These are phyloP conservation scores for Peronospora destructor DNA, from an alignment of 352 stramenopile genomes.

Conservation along the genomic window DNA sequence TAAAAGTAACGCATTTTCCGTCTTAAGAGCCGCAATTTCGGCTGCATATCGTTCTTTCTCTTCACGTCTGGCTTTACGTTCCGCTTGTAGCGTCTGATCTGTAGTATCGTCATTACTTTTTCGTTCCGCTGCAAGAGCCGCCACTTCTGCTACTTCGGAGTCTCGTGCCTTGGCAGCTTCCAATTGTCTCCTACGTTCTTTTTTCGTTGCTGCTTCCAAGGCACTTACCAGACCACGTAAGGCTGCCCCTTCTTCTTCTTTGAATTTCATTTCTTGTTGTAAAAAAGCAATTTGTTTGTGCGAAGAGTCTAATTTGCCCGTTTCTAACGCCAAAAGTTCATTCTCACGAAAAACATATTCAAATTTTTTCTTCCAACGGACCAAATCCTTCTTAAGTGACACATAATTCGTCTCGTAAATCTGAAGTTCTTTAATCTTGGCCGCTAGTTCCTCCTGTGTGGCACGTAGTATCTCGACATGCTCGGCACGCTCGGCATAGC, in stretches of 20 bases:
- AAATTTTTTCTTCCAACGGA: constrained; percentile 84
- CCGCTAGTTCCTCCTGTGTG: constrained; percentile 70
- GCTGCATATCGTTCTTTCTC: constrained; percentile 41
- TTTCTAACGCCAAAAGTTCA: constrained; percentile 76
- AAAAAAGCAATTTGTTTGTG: constrained; percentile 81
- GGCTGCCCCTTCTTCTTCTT: constrained; percentile 73
- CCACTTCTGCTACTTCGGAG: constrained; percentile 19
- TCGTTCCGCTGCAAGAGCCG: constrained; percentile 26
- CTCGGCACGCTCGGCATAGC: constrained; percentile 57
- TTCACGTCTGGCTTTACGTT: constrained; percentile 18
- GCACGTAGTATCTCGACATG: constrained; percentile 57
- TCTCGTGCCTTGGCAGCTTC: constrained; percentile 38
- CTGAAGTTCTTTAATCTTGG: constrained; percentile 74
- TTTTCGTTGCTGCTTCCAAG: constrained; percentile 76
- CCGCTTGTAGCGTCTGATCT: constrained; percentile 34
- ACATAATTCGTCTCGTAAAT: constrained; percentile 80
- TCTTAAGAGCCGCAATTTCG: constrained; percentile 59
- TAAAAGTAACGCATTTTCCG: constrained; percentile 63
- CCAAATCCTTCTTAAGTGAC: constrained; percentile 65
- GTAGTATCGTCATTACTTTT: constrained; percentile 28
- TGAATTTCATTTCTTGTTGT: constrained; percentile 83
- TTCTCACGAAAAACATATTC: constrained; percentile 85
- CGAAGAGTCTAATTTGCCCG: constrained; percentile 73
- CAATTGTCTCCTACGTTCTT: constrained; percentile 58
- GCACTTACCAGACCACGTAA: constrained; percentile 63